A percentile compares a stretch with the other conserved stretches of the same genome.
Conservation (phyloP, 352 stramenopile species). For the Sclerospora graminicola region DNA sequence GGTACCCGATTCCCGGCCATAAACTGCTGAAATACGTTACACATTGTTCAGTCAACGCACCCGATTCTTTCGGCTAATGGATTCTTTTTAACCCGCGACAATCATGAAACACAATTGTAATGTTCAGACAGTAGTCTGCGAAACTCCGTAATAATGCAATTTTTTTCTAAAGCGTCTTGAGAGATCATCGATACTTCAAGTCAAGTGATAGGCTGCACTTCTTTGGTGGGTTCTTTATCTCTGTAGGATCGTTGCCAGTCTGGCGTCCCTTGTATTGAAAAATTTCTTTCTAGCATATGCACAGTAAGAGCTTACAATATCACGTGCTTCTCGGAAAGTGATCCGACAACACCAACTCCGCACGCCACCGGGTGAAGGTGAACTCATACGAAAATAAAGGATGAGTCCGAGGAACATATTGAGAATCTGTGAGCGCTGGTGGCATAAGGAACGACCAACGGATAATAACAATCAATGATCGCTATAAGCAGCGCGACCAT, state of each 20-base stretch:
- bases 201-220: neutral
- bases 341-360: constrained; percentile 54
- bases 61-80: too few relatives aligned
- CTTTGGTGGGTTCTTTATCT: constrained; percentile 1
- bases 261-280: neutral
- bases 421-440: constrained; percentile 71
- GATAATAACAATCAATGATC: constrained; percentile 37
- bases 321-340: constrained; percentile 46
- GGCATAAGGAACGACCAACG: constrained; percentile 61
- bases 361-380: constrained; percentile 68
- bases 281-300: constrained; percentile 37
- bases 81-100: too few relatives aligned
- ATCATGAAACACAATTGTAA: too few relatives aligned
- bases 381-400: constrained; percentile 77
- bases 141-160: constrained; percentile 55
- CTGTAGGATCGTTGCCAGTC: neutral
- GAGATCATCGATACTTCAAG: constrained; percentile 28
- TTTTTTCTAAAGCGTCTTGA: constrained; percentile 32
- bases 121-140: too few relatives aligned
- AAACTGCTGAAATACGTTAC: too few relatives aligned
- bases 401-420: constrained; percentile 78
- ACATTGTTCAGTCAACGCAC: too few relatives aligned
- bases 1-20: too few relatives aligned
- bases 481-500: constrained; percentile 46
- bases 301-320: constrained; percentile 62